phyloP scores from a whole-genome alignment of 805 yeast species.

The Debaryomyces tyrocola region DNA sequence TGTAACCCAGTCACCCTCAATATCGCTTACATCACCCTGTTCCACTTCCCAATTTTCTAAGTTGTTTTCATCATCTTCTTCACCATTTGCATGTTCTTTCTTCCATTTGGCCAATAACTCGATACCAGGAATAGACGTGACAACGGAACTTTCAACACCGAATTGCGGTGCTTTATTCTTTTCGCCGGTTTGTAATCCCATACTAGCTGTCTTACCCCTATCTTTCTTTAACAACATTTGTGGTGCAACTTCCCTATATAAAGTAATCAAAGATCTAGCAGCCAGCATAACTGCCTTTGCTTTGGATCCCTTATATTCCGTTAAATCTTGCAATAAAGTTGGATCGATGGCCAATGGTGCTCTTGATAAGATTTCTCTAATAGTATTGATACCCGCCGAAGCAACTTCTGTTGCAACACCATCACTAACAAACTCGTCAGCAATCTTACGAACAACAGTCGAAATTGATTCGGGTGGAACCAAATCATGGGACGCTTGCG shows the following conservation, averaged over 20 bases:
- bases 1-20: constrained; percentile 91
- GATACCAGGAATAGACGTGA: constrained; percentile 84
- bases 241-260: constrained; percentile 94
- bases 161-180: constrained; percentile 54
- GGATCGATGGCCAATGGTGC: constrained; percentile 94
- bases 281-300: constrained; percentile 94
- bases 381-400: constrained; percentile 95
- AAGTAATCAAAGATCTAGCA: constrained; percentile 79
- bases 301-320: constrained; percentile 89
- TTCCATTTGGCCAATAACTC: constrained; percentile 90
- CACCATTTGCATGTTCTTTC: constrained; percentile 54
- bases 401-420: constrained; percentile 99
- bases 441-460: constrained; percentile 83
- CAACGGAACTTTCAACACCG: constrained; percentile 68
- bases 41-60: constrained; percentile 64
- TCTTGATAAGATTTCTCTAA: constrained; percentile 88
- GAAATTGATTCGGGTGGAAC: constrained; percentile 93
- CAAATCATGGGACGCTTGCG: constrained; percentile 94
- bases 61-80: constrained; percentile 50
- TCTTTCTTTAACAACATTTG: constrained; percentile 89
- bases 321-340: constrained; percentile 81
- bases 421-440: constrained; percentile 96
- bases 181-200: constrained; percentile 69
- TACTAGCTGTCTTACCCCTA: constrained; percentile 88
- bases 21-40: constrained; percentile 52